Conservation (phyloP, 805 yeast genomes). For the Yamadazyma laniorum region DNA sequence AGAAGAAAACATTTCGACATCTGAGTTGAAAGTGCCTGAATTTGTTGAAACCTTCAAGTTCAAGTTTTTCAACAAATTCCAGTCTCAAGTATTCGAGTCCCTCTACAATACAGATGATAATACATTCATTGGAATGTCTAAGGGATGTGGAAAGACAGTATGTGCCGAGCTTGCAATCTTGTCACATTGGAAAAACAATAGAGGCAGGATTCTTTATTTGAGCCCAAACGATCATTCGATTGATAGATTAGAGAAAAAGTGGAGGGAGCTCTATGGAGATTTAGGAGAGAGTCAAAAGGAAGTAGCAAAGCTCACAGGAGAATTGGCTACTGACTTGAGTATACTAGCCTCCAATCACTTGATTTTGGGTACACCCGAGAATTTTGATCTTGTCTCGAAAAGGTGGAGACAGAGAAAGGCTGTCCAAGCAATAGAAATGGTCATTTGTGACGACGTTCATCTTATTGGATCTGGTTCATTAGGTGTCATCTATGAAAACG, state of each 20-base stretch:
- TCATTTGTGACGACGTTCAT: conserved; percentile 76
- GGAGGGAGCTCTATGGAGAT: conserved; percentile 51
- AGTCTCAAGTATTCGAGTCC: conserved; percentile 66
- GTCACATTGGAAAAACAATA: conserved; percentile 66
- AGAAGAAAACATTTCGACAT: conserved; percentile 50
- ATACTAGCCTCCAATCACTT: conserved; percentile 61
- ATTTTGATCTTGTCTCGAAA: conserved; percentile 70
- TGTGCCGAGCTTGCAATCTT: conserved; percentile 73
- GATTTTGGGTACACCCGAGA: conserved; percentile 73
- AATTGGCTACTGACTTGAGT: conserved; percentile 51
- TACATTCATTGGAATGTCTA: conserved; percentile 65
- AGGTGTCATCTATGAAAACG: conserved; percentile 68
- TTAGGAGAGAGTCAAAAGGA: conserved; percentile 51
- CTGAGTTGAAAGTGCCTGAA: conserved; percentile 48
- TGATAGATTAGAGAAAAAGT: conserved; percentile 43
- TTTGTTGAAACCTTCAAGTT: conserved; percentile 48
- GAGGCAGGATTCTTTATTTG: conserved; percentile 73
- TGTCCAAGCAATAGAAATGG: conserved; percentile 62
- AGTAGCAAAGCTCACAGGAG: conserved; percentile 56
- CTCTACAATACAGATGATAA: conserved; percentile 58
- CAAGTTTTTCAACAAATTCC: conserved; percentile 63
- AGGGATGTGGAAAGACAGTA: conserved; percentile 73
- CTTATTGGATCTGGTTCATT: conserved; percentile 51
- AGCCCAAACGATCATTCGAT: conserved; percentile 59
- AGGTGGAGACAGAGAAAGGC: conserved; percentile 80